A percentile compares a stretch with the other conserved stretches of the same genome.
Conservation (phyloP, 2,329 filamentous ascomycete species). For the Colletotrichum sp. region DNA sequence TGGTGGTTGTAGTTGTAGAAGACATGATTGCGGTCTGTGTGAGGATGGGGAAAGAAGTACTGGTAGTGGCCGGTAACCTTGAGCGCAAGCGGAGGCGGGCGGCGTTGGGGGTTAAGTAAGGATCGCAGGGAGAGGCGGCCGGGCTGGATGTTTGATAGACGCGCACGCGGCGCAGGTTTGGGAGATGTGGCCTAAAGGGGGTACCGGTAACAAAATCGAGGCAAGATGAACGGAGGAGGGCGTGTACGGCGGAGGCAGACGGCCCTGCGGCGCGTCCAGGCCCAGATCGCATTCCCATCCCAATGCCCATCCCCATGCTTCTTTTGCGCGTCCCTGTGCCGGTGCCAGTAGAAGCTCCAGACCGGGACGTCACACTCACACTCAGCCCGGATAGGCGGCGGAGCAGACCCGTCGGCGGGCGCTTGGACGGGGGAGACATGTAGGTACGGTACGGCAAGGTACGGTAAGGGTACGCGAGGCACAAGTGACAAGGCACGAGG, state of each 20-base stretch:
- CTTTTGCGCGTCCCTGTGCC: neutral
- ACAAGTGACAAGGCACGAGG: neutral
- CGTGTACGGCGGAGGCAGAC: conserved; percentile 30
- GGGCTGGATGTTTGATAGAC: conserved; percentile 17
- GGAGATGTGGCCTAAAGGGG: conserved; percentile 34
- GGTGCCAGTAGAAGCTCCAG: conserved; percentile 6
- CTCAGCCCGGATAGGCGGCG: conserved; percentile 17
- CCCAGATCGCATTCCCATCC: neutral
- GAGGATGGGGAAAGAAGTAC: neutral
- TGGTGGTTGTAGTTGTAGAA: conserved; percentile 35
- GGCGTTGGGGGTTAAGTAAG: conserved; percentile 20
- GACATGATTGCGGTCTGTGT: conserved; percentile 33
- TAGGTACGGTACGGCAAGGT: neutral
- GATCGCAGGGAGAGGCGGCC: conserved; percentile 12
- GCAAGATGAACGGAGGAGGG: conserved; percentile 19
- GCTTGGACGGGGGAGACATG: conserved; percentile 35
- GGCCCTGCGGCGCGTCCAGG: neutral
- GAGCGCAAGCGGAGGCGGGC: neutral
- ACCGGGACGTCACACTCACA: conserved; percentile 20
- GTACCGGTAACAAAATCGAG: conserved; percentile 12
- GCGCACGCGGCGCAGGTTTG: conserved; percentile 19
- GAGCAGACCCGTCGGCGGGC: conserved; percentile 29
- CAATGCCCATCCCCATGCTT: neutral
- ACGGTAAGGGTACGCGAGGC: neutral
- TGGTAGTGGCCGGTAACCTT: neutral